Evolutionary conservation across 2,329 filamentous ascomycete genomes (phyloP).

Genomic region (Samsoniella hepiali): DNA sequence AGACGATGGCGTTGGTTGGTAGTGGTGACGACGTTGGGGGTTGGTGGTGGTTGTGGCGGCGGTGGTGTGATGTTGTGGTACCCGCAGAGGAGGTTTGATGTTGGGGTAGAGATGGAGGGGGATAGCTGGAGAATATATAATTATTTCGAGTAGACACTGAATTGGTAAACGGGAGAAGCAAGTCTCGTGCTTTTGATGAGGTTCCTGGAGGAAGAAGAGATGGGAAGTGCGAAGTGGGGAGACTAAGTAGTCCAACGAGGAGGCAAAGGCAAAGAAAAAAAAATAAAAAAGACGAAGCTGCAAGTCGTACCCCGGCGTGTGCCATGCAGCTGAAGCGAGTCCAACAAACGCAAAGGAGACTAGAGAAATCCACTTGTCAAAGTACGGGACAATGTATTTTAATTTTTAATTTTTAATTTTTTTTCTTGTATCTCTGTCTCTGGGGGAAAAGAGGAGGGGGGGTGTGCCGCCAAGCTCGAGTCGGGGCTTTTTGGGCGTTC

Average conservation of each 20-base stretch:
- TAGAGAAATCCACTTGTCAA: conserved; percentile 6
- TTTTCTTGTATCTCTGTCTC: not conserved
- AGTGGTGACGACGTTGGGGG: not conserved
- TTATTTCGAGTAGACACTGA: not conserved
- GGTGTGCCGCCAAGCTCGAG: not conserved
- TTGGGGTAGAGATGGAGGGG: not conserved
- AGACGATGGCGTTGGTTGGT: not conserved
- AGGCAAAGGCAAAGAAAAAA: not conserved
- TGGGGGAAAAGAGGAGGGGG: not conserved
- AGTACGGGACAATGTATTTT: conserved; percentile 1
- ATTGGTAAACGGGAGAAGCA: not conserved
- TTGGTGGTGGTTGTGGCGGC: not conserved
- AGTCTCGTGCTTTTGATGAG: conserved; percentile 7
- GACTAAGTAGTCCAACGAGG: conserved; percentile 14
- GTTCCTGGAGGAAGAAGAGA: not conserved
- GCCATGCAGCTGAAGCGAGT: conserved; percentile 11
- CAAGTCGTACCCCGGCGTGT: conserved; percentile 8
- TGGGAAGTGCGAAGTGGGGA: conserved; percentile 15
- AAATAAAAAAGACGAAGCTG: not conserved
- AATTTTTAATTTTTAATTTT: not conserved
- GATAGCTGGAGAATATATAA: not conserved
- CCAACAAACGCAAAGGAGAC: conserved; percentile 1
- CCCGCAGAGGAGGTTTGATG: no score
- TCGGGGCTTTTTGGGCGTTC: not conserved
- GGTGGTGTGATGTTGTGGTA: not conserved